phyloP scores from a whole-genome alignment of 768 basidiomycete genomes.

The Gymnopilus dilepis region DNA sequence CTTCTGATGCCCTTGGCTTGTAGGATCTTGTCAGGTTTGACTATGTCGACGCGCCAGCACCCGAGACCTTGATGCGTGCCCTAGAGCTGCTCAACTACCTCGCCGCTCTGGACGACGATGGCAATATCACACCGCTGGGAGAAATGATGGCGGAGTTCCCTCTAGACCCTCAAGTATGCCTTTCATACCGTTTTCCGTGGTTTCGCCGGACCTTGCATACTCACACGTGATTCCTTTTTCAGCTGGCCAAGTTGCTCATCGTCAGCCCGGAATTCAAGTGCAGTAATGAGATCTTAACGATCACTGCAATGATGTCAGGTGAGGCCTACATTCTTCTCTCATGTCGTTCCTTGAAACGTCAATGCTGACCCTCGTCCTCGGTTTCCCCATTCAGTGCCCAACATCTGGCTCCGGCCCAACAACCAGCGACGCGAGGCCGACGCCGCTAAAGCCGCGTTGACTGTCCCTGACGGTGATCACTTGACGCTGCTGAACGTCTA shows the following conservation, averaged over 20 bases:
- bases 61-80: slow-evolving; percentile 96
- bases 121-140: slow-evolving; percentile 86
- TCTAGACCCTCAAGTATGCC: slow-evolving; percentile 90
- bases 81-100: slow-evolving; percentile 93
- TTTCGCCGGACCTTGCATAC: slow-evolving; percentile 5
- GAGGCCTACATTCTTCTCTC: slow-evolving; percentile 25
- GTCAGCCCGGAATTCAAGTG: slow-evolving; percentile 94
- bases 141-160: slow-evolving; percentile 98
- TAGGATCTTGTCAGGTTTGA: slow-evolving; percentile 88
- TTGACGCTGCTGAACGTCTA: slow-evolving; percentile 94
- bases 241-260: slow-evolving; percentile 94
- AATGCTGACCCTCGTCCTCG: background rate
- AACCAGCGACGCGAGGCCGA: slow-evolving; percentile 91
- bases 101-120: slow-evolving; percentile 92
- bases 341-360: background rate
- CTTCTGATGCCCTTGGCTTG: background rate
- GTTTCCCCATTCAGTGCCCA: slow-evolving; percentile 64
- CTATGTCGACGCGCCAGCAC: slow-evolving; percentile 92
- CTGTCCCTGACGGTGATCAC: slow-evolving; percentile 96
- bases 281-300: slow-evolving; percentile 93
- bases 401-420: slow-evolving; percentile 91
- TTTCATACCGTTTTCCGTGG: background rate
- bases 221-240: background rate
- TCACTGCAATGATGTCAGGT: slow-evolving; percentile 97
- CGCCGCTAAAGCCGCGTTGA: slow-evolving; percentile 84